Conservation (phyloP, 129 eudicot species). For the Heracleum sosnowskyi region DNA sequence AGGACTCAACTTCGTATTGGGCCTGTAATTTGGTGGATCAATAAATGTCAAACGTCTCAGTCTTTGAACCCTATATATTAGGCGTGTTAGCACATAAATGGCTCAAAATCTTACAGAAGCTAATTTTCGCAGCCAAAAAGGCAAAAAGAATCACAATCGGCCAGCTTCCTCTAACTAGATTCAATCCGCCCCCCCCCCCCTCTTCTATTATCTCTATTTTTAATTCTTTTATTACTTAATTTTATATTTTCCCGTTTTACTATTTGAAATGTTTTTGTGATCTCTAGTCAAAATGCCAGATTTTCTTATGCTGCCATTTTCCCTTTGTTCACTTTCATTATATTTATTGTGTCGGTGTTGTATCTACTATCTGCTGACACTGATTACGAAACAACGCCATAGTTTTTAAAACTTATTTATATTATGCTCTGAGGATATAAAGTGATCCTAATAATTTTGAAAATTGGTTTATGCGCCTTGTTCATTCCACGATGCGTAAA, state of each 20-base stretch:
- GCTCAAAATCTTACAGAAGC: not conserved
- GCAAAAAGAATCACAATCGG: not conserved
- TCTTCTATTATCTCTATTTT: too few species aligned
- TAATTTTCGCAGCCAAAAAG: not conserved
- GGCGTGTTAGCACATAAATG: not conserved
- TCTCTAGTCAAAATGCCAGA: not conserved
- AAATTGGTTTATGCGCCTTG: not conserved
- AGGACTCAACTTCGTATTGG: not conserved
- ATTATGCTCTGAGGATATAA: not conserved
- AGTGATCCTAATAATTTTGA: not conserved
- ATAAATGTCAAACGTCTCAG: not conserved
- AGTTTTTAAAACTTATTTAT: not conserved
- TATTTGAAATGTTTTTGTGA: not conserved
- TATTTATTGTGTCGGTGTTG: not conserved
- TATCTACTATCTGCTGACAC: too few species aligned
- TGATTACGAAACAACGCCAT: too few species aligned
- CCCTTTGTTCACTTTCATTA: not conserved
- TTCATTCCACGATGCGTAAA: too few species aligned
- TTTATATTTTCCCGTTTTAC: too few species aligned
- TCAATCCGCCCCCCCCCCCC: not conserved
- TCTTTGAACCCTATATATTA: not conserved
- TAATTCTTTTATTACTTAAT: too few species aligned
- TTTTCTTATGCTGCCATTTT: not conserved
- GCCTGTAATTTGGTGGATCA: not conserved
- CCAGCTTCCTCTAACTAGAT: not conserved